phyloP scores from a whole-genome alignment of 805 yeast species.

The Suhomyces sp. region DNA sequence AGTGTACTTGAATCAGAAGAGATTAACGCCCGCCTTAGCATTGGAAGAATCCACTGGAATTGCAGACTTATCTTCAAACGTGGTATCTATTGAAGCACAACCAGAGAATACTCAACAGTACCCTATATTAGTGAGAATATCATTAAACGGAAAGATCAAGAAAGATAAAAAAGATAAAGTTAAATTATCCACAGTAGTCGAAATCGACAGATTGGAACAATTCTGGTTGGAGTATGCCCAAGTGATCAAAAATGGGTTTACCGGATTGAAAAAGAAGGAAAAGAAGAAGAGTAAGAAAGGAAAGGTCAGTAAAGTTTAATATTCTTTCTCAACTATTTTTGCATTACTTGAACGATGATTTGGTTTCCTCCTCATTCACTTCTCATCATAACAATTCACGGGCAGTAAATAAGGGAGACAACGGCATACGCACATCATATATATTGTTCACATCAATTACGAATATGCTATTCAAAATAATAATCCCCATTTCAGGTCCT shows the following conservation, averaged over 20 bases:
- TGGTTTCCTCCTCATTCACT: too few species aligned
- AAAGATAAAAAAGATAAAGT: conserved; percentile 47
- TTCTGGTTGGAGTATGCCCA: conserved; percentile 80
- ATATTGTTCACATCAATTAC: too few species aligned
- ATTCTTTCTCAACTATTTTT: too few species aligned
- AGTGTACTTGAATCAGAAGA: conserved; percentile 59
- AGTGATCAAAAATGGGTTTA: conserved; percentile 66
- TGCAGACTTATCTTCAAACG: conserved; percentile 38
- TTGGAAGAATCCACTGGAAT: conserved; percentile 16
- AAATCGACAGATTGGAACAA: conserved; percentile 54
- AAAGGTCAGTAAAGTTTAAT: too few species aligned
- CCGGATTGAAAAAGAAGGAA: conserved; percentile 78
- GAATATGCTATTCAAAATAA: too few species aligned
- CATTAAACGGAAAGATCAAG: conserved; percentile 47
- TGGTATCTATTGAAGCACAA: conserved; percentile 16
- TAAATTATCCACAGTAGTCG: conserved; percentile 75
- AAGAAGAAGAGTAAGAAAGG: conserved; percentile 68
- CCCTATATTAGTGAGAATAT: conserved; percentile 66
- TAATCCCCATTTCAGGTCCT: too few species aligned
- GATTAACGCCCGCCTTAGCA: conserved; percentile 35
- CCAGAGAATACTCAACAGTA: conserved; percentile 38
- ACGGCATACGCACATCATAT: too few species aligned
- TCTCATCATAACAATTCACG: too few species aligned
- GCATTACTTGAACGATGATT: too few species aligned
- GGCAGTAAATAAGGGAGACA: too few species aligned